Base-by-base conservation (phyloP, 495 filamentous ascomycete species). In the Aspergillus conjunctus region DNA sequence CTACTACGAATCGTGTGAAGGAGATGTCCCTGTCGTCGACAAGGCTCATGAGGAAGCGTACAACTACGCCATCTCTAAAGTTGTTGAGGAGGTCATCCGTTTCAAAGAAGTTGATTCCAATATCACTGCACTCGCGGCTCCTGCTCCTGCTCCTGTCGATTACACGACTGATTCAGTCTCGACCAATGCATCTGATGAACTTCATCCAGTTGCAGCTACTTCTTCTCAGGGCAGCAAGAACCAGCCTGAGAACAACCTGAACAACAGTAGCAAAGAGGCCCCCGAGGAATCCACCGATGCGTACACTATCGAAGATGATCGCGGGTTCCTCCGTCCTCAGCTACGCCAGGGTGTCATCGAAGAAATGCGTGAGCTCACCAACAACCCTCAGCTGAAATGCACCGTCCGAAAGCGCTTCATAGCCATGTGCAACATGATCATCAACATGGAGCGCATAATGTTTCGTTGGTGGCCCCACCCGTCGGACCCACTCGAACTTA, bases 1-100 rank as follows among this genome's bases (percentile, higher is more conserved):
- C 5, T 78, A 72, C 56, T 60, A 70, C 26, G 68, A 71, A 10
- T 62, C 60, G 4, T 66, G 60, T 53, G 61, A 64, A 39, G 34
- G 12, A 4, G 31, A 54, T n/a, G 41, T 50, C 3, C 14, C 50
- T 15, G 15, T n/a, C 2, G 15, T 55, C 8, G 56, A 68, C 33
- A 31, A 50, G 3, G 39, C 50, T 8, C 45, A 56, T 3, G 66
- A 67, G 33, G 43, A 64, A 20, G 64, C 64, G 3, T 69, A 70
- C 46, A 55, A 64, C 0, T 59, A 63, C 17, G 68, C 71, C 5
- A 51, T 77, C 48, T 57, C 62, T 8, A 67, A 65, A 20, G 66
- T 68, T 9, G 56, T 67, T 30, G 67, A 72, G 22, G 59, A 60
- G 0, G 51, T 65, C 15, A 64, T 65, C 22, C 67, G 62, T 4